Percentiles rank a stretch among this genome's conserved stretches.
These are phyloP conservation scores for Tephrocybe sp. DNA, from an alignment of 768 basidiomycete genomes.

Conservation along the genomic window DNA sequence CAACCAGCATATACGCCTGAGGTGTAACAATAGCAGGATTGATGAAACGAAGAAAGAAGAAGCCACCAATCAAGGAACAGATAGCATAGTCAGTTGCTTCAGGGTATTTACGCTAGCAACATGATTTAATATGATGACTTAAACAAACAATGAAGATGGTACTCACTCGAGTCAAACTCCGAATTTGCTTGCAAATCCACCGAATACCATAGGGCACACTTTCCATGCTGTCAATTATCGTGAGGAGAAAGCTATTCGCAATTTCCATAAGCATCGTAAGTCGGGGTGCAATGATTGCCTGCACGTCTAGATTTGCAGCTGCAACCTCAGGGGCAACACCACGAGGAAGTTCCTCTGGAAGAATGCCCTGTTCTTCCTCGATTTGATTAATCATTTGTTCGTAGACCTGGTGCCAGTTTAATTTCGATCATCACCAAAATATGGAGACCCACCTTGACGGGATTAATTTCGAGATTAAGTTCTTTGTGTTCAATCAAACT, in stretches of 20 bases:
- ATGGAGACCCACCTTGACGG: constrained; percentile 73
- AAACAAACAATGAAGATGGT: neutral
- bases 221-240: constrained; percentile 98
- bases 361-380: constrained; percentile 92
- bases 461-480: constrained; percentile 98
- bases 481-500: constrained; percentile 99
- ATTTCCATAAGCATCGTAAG: constrained; percentile 99
- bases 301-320: constrained; percentile 91
- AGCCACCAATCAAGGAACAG: constrained; percentile 97
- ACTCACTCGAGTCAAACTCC: constrained; percentile 89
- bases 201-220: constrained; percentile 98
- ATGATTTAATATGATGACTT: constrained; percentile 1
- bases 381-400: constrained; percentile 99
- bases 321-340: constrained; percentile 96
- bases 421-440: neutral
- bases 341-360: constrained; percentile 89
- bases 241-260: constrained; percentile 94
- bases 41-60: constrained; percentile 99
- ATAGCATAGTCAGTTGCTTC: constrained; percentile 98
- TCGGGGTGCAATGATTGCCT: constrained; percentile 96
- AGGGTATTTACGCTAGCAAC: constrained; percentile 91
- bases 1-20: constrained; percentile 99
- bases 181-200: constrained; percentile 99
- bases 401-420: constrained; percentile 66
- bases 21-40: constrained; percentile 99